phyloP scores from a whole-genome alignment of 1,284 basidiomycete genomes.

The Leccinum subatratum region DNA sequence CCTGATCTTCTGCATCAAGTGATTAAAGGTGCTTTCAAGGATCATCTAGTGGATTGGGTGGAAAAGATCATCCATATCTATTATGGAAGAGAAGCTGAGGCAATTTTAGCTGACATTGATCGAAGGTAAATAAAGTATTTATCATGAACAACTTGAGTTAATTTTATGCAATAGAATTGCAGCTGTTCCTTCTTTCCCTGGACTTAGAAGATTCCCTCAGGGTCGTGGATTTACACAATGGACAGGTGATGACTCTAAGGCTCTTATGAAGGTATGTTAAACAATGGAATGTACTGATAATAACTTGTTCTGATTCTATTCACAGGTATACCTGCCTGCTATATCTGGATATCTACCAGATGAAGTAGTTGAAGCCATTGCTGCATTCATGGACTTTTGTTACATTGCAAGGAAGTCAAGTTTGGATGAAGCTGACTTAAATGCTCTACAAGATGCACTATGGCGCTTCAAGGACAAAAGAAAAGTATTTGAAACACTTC shows the following conservation, averaged over 20 bases:
- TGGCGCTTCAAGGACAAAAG: neutral
- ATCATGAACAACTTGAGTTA: neutral
- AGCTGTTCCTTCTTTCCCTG: neutral
- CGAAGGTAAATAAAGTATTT: neutral
- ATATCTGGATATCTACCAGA: neutral
- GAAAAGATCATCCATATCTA: neutral
- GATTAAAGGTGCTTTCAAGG: neutral
- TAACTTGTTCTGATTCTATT: no score
- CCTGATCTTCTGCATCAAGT: neutral
- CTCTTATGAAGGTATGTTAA: neutral
- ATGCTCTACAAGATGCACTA: neutral
- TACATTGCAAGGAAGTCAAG: constrained; percentile 4
- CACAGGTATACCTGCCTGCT: constrained; percentile 1
- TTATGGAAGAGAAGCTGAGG: neutral
- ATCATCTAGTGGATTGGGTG: neutral
- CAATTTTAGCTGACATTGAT: neutral
- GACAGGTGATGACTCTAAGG: constrained; percentile 1
- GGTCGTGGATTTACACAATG: neutral
- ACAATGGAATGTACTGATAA: neutral
- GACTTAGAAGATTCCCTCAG: neutral
- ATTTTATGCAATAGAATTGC: neutral
- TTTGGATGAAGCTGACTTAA: neutral
- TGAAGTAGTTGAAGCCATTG: constrained; percentile 1
- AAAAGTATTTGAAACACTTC: neutral
- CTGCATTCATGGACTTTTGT: constrained; percentile 2